Base-by-base conservation (phyloP, 164 flowering plant genomes). In the Magnolia changhungtana region DNA sequence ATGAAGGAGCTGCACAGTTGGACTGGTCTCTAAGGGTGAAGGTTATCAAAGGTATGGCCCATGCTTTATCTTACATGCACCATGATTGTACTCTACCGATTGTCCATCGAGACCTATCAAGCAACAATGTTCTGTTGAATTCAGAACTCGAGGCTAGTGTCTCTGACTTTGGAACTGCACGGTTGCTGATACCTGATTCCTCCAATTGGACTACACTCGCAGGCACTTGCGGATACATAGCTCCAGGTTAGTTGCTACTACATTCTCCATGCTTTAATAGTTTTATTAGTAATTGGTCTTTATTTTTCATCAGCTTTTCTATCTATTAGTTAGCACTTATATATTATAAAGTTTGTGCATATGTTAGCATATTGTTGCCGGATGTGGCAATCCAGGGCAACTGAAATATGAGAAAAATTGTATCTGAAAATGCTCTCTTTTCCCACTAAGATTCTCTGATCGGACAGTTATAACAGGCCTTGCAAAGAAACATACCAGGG, bases 21-120 rank as follows among this genome's bases (percentile, higher is more conserved):
- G 84, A 74, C 10, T 90, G 94, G 96, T 78, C 24, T 3, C 72
- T 31, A 45, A 79, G 96, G 80, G 74, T 90, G 72, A 86, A 74
- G 9, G 78, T 89, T 55, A 82, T 92, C 19, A 82, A 77, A 74
- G 94, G 92, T 18, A 29, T 88, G 72, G 94, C 96, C 72, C 86
- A 88, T 82, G 96, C 96, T 7, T 37, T 90, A 24, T 76, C 92
- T 55, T 92, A 92, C 78, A 76, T 92, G 87, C 93, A 90, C 85
- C 90, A 89, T 79, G 92, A 90, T 50, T 90, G 90, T 77, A 74
- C 76, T 29, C 90, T 87, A 0, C 79, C 93, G 2, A 84, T 91
- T 71, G 87, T 90, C 37, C 96, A 90, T 76, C 78, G 93, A 10
- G 96, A 91, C 76, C 79, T 90, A 4, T 81, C 92, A 1, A 23